Evolutionary conservation across 1,139 yeast genomes (phyloP).

Genomic region (Pneumocystis murina): DNA sequence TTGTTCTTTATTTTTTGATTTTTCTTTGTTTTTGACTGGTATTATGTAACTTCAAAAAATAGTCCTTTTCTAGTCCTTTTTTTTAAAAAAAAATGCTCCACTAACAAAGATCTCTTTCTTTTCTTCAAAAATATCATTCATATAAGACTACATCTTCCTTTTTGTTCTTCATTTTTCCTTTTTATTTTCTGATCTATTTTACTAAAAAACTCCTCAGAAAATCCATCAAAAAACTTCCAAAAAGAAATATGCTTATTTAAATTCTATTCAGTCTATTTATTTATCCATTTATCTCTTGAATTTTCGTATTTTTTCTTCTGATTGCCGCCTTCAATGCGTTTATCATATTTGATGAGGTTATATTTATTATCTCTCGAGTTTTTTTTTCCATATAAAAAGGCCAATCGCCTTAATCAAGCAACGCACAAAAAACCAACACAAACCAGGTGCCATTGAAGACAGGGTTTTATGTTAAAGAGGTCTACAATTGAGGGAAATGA

Average conservation of each 20-base stretch:
- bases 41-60: too few species aligned
- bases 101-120: too few species aligned
- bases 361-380: not conserved
- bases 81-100: too few species aligned
- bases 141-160: too few species aligned
- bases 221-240: too few species aligned
- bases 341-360: not conserved
- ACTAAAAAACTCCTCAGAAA: too few species aligned
- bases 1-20: too few species aligned
- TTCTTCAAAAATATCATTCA: too few species aligned
- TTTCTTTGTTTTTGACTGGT: too few species aligned
- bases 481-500: not conserved
- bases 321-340: not conserved
- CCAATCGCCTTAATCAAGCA: not conserved
- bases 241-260: not conserved
- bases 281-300: not conserved
- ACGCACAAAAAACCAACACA: not conserved
- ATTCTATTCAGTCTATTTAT: not conserved
- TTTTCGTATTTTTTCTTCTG: not conserved
- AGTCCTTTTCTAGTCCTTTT: too few species aligned
- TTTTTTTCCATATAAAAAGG: not conserved
- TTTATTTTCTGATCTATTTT: too few species aligned
- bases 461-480: not conserved
- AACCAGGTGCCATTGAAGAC: not conserved
- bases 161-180: too few species aligned